A percentile compares a stretch with the other conserved stretches of the same genome.
Conservation (phyloP, 495 filamentous ascomycete species). For the Talaromyces liani region DNA sequence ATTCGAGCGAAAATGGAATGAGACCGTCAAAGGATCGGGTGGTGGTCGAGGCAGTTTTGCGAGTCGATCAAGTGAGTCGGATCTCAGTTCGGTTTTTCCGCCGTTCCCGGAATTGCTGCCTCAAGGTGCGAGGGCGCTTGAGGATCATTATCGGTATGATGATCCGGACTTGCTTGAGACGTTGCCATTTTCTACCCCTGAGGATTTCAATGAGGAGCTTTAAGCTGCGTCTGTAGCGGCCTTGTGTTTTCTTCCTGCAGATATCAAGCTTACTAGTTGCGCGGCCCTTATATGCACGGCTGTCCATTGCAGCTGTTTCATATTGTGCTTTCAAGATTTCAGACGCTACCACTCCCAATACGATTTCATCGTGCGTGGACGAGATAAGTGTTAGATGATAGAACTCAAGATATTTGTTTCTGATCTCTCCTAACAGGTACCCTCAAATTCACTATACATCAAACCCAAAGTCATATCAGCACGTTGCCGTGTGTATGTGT, state of each 20-base stretch:
- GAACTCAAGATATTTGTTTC: neutral
- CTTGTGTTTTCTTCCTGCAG: neutral
- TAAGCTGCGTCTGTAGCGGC: neutral
- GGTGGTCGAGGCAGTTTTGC: neutral
- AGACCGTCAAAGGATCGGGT: neutral
- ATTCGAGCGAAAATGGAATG: constrained; percentile 2
- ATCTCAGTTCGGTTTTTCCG: neutral
- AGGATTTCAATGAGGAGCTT: neutral
- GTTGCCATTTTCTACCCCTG: neutral
- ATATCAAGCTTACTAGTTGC: neutral
- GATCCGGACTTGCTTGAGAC: neutral
- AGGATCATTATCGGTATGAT: neutral
- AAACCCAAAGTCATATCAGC: neutral
- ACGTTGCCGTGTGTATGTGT: neutral
- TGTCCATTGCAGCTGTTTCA: neutral
- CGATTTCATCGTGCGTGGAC: neutral
- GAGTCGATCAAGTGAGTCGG: neutral
- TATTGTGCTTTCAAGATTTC: neutral
- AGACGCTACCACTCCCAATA: neutral
- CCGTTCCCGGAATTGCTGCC: neutral
- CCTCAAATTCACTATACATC: neutral
- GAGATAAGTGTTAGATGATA: neutral
- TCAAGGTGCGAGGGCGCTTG: neutral
- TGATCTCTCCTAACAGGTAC: neutral
- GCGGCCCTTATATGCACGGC: neutral